A percentile compares a stretch with the other conserved stretches of the same genome.
These are phyloP conservation scores for Chlorella sp. DNA, from an alignment of 139 green algal species.

Conservation along the genomic window DNA sequence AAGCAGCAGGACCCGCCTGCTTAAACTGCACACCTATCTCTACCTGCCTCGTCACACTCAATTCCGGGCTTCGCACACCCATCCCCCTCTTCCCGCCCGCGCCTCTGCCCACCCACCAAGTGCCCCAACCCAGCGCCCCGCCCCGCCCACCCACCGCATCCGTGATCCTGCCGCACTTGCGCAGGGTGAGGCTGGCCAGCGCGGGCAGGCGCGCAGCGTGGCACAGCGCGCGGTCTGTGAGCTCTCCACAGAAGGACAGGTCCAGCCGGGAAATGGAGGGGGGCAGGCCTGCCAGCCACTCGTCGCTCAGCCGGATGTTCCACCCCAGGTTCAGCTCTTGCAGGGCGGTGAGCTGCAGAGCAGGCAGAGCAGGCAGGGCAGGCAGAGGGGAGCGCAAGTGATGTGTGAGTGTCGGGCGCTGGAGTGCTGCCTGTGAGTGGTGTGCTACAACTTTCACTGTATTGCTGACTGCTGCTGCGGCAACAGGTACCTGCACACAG, in stretches of 20 bases:
- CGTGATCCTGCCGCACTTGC: constrained; percentile 22
- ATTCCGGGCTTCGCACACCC: background rate
- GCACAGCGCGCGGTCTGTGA: constrained; percentile 15
- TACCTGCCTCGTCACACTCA: no score
- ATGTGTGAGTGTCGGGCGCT: no score
- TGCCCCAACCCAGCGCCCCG: background rate
- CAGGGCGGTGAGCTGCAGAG: constrained; percentile 17
- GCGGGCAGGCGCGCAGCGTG: background rate
- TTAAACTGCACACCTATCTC: background rate
- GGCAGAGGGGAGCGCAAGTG: no score
- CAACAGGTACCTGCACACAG: no score
- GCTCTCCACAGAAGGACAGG: constrained; percentile 22
- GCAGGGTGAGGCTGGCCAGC: constrained; percentile 8
- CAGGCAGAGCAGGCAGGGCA: background rate
- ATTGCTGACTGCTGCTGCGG: no score
- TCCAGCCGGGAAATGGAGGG: constrained; percentile 27
- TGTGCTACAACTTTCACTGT: no score
- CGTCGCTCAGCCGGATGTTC: constrained; percentile 39
- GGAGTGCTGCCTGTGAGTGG: no score
- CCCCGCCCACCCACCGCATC: constrained; percentile 9
- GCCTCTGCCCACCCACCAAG: background rate
- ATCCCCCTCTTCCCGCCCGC: no score
- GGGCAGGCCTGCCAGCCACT: constrained; percentile 24
- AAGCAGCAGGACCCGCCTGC: no score
- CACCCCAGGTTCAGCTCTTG: constrained; percentile 42